A percentile compares a stretch with the other conserved stretches of the same genome.
These are phyloP conservation scores for Neobulgaria alba DNA, from an alignment of 2,329 filamentous ascomycete genomes.

Conservation along the genomic window DNA sequence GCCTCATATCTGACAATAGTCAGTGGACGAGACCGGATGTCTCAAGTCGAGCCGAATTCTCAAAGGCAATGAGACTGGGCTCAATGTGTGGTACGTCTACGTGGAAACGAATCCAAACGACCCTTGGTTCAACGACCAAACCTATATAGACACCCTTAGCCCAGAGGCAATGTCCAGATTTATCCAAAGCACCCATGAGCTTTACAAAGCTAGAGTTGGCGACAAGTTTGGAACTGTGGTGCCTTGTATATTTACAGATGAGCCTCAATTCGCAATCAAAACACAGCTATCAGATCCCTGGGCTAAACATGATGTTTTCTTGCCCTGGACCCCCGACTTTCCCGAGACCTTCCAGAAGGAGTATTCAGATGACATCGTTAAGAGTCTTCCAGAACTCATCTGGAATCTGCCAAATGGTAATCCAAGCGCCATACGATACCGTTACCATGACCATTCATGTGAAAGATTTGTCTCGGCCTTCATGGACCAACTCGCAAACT, in stretches of 20 bases:
- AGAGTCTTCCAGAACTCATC: constrained; percentile 24
- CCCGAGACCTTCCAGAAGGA: constrained; percentile 20
- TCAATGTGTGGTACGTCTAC: constrained; percentile 29
- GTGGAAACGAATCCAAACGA: constrained; percentile 25
- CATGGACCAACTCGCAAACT: constrained; percentile 25
- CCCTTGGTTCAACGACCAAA: constrained; percentile 29
- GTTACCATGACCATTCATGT: constrained; percentile 28
- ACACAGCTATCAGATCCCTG: constrained; percentile 22
- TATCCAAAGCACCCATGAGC: constrained; percentile 27
- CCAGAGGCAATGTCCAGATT: constrained; percentile 24
- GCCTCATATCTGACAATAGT: neutral
- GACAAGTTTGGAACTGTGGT: constrained; percentile 26
- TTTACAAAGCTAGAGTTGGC: constrained; percentile 25
- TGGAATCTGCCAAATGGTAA: constrained; percentile 26
- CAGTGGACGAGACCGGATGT: constrained; percentile 20
- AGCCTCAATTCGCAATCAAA: constrained; percentile 29
- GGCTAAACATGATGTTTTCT: constrained; percentile 22
- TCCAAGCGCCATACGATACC: constrained; percentile 23
- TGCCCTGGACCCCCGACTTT: constrained; percentile 28
- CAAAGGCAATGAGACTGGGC: constrained; percentile 15
- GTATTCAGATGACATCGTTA: constrained; percentile 21
- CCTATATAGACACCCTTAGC: constrained; percentile 28
- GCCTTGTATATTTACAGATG: constrained; percentile 29
- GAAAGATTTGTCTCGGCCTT: constrained; percentile 28
- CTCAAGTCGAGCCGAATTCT: constrained; percentile 20